A percentile compares a stretch with the other conserved stretches of the same genome.
Conservation (phyloP, 495 filamentous ascomycete species). For the Lichina pygmaea region DNA sequence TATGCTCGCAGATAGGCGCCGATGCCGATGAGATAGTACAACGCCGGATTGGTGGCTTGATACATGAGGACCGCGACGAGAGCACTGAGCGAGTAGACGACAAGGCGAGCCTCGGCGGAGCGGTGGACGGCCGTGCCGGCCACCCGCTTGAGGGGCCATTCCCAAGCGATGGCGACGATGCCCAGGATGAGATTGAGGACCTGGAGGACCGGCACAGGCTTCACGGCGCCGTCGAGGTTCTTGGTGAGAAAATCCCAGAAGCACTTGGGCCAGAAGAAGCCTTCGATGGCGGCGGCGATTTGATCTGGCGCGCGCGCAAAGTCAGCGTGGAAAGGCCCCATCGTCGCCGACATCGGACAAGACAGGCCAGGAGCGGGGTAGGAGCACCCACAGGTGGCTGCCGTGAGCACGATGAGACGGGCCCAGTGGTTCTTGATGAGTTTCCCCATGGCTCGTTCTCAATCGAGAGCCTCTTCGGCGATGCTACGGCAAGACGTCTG, state of each 20-base stretch:
- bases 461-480: neutral
- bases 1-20: constrained; percentile 90
- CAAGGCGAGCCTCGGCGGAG: constrained; percentile 62
- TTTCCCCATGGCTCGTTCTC: constrained; percentile 40
- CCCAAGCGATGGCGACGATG: constrained; percentile 54
- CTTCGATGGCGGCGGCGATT: constrained; percentile 54
- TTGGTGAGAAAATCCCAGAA: constrained; percentile 95
- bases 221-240: constrained; percentile 63
- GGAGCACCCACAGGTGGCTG: constrained; percentile 47
- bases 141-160: constrained; percentile 54
- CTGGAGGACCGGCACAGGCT: constrained; percentile 71
- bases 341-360: neutral
- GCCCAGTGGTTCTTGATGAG: constrained; percentile 99
- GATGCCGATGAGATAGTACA: constrained; percentile 80
- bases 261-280: constrained; percentile 96
- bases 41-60: constrained; percentile 70
- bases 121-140: constrained; percentile 49
- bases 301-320: constrained; percentile 40
- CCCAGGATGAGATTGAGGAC: constrained; percentile 87
- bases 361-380: neutral
- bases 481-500: neutral
- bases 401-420: constrained; percentile 66
- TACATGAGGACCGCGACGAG: constrained; percentile 57
- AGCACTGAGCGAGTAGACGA: constrained; percentile 59
- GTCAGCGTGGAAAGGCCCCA: constrained; percentile 8